phyloP scores from a whole-genome alignment of 2,329 filamentous ascomycete species.

The Fusarium devonianum region DNA sequence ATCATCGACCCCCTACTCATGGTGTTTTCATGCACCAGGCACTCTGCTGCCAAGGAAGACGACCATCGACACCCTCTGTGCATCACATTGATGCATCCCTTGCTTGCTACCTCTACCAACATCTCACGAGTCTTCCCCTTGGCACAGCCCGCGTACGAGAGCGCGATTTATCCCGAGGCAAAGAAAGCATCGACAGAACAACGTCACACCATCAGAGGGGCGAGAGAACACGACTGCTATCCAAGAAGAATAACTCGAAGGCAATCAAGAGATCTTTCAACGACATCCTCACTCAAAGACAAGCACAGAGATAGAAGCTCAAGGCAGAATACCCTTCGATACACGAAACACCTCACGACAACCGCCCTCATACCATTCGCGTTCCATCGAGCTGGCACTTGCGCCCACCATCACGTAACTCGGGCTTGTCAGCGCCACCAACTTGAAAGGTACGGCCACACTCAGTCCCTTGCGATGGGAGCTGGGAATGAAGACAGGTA shows the following conservation, averaged over 20 bases:
- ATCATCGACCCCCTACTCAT: not conserved
- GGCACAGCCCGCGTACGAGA: not conserved
- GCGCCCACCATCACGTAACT: not conserved
- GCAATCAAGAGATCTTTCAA: too few relatives aligned
- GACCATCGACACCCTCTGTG: not conserved
- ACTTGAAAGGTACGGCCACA: too few relatives aligned
- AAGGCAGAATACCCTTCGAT: too few relatives aligned
- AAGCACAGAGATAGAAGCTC: too few relatives aligned
- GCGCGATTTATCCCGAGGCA: too few relatives aligned
- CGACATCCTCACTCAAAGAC: not conserved
- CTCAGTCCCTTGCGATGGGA: not conserved
- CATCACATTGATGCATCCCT: not conserved
- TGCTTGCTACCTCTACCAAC: not conserved
- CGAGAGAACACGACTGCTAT: not conserved
- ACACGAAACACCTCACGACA: too few relatives aligned
- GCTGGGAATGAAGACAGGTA: not conserved
- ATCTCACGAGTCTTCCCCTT: not conserved
- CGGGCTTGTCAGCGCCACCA: not conserved
- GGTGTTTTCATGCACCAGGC: conserved; percentile 14
- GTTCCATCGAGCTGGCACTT: not conserved
- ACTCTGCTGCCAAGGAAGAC: not conserved
- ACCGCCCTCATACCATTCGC: not conserved
- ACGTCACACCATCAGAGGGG: not conserved
- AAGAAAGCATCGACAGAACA: too few relatives aligned
- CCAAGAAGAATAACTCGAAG: not conserved